Base-by-base conservation (phyloP, 169 alveolate species). In the Eimeria sp. region DNA sequence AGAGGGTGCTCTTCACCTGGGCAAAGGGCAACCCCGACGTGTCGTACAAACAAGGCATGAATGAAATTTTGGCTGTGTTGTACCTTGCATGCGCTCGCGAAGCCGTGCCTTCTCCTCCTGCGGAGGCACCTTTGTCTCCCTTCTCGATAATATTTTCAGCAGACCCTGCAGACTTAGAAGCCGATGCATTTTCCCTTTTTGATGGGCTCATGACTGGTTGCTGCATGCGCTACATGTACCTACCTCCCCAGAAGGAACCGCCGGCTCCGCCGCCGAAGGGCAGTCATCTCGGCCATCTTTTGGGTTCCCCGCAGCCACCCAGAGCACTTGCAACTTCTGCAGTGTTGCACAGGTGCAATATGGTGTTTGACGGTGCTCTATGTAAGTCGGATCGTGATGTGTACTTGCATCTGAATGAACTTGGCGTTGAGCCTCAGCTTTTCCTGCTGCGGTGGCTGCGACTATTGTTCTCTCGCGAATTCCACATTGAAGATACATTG, bases 11-110 rank as follows among this genome's bases (percentile, higher is more conserved):
- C 84, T 98, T 98, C 94, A 98, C 98, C 45, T 98, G 99, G 98
- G 96, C 98, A 22, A 97, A 96, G 82, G 97, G 97, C 82, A 98
- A 98, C 89, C 86, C 97, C 65, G 99, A 98, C 61, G 96, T 98
- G 72, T 98, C 99, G 18, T 98, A 98, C 88, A 98, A 97, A 96
- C 98, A 95, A 75, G 99, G 99, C 89, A 97, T 98, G 98, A 98
- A 97, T 54, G 98, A 97, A 49, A 86, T 97, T 7, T 89, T 95
- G 61, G 97, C 95, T 22, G 76, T 96, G 65, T 27, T 96, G 14
- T 67, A 84, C 13, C 95, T 96, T 47, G 91, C 96, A 18, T 96
- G 97, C 72, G 83, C 84, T 57, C 94, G 97, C 54, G 97, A 97
- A 67, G 47, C 72, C 40, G 97, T 96, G 54, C 96, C 92, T 58